Evolutionary conservation across 2,329 filamentous ascomycete species (phyloP), one percentile per base, ranked within the genome.

Genomic region (Plectosphaerella sp.): DNA sequence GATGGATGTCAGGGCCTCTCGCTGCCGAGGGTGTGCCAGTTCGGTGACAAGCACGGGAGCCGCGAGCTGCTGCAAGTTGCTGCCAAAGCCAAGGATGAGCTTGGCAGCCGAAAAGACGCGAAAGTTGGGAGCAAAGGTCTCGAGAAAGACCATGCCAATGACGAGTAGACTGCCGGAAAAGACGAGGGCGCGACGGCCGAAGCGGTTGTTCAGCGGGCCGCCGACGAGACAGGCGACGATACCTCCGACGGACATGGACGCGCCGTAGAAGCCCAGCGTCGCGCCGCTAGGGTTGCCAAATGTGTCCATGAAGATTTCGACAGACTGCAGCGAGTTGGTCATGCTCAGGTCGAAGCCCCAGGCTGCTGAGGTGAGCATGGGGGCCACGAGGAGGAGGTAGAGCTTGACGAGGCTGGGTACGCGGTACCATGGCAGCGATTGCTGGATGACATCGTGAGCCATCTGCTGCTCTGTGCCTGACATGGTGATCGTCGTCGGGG

Each of bases 41-140:
- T 87, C 83, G 52, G 78, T 79, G 24, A 86, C 79, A 55, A 85
- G 82, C 4, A 84, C 80, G 10, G 73, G 70, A 22, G 80, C 62
- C n/a, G 72, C 81, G n/a, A 76, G 75, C 5, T 86, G 59, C 57
- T 76, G 84, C 1, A 84, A 61, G 0, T 83, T 82, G 57, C 85
- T 75, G 0, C 84, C 84, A 11, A 84, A 59, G 0, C 83, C 83
- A n/a, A 72, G 75, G 4, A 87, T 58, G 0, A 72, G 70, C 2
- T 83, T 69, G 1, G 83, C 83, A 4, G 72, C 66, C 35, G 28
- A 66, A 43, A 87, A 78, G 66, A 81, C 76, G 0, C 67, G 67
- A 1, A 86, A 61, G 8, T 67, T 63, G 2, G 68, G 59, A 1
- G 80, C 70, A 1, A 69, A 69, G 2, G 72, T 76, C 62, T 86